Base-by-base conservation (phyloP, 768 basidiomycete species). In the Mycena polygramma region DNA sequence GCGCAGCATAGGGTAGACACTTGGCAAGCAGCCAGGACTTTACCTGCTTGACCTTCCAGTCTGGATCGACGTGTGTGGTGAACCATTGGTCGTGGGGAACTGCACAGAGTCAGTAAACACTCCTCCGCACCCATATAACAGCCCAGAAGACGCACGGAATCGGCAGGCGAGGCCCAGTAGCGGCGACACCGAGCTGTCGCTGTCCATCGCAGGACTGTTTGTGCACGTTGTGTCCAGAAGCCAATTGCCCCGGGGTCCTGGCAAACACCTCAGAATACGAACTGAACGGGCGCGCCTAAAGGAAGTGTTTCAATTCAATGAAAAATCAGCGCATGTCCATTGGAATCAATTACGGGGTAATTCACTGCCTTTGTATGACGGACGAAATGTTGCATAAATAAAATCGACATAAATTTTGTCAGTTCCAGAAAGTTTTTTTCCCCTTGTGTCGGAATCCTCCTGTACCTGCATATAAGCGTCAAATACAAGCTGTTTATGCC, bases 1-100 rank as follows among this genome's bases (percentile, higher is more conserved):
- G 19, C 63, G 81, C 65, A 81, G 82, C 59, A 70, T 80, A 57
- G 77, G 84, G 75, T 41, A 87, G 80, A 73, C 88, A 89, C 73
- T 88, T 91, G 1, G 87, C 79, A 51, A 93, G 84, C 30, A 93
- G 79, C 83, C 87, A 89, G 39, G 85, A 83, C 73, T 94, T 94
- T 39, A 91, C 81, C 37, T 91, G 85, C 19, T 84, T 84, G 48
- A 93, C 83, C 73, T 89, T 89, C 87, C 88, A 91, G 37, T 80
- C 73, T 4, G 88, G 83, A 68, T 90, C 87, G 75, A 92, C 76
- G 75, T 91, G 90, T 15, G 92, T 92, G n/a, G 90, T 81, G 54
- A 93, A 81, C 92, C 92, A 94, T 80, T 92, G 92, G 78, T 94
- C 93, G 73, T 89, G 87, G 0, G 90, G 87, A 26, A 94, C 92